These are phyloP conservation scores for Coniochaeta sp. DNA, from an alignment of 2,329 filamentous ascomycete species.

Conservation along the genomic window DNA sequence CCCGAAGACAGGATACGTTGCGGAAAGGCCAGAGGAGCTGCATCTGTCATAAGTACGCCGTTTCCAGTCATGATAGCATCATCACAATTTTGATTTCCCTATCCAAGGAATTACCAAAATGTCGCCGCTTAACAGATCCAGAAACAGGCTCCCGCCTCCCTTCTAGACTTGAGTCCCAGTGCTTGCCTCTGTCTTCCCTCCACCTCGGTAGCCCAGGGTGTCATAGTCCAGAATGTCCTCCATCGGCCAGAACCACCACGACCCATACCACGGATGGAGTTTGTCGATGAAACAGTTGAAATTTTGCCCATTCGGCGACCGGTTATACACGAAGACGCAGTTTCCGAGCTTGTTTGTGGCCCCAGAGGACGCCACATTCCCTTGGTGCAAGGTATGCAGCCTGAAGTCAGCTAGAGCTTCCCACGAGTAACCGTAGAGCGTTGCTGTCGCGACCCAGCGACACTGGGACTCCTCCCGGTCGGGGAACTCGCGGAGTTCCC, in stretches of 20 bases:
- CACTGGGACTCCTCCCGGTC: not conserved
- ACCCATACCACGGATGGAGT: not conserved
- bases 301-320: not conserved
- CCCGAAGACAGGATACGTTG: too few species aligned
- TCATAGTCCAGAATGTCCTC: not conserved
- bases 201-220: not conserved
- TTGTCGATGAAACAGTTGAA: not conserved
- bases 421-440: not conserved
- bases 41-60: too few species aligned
- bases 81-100: too few species aligned
- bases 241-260: conserved; percentile 2
- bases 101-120: too few species aligned
- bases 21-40: too few species aligned
- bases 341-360: not conserved
- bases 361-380: not conserved
- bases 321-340: not conserved
- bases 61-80: too few species aligned
- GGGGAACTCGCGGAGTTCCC: not conserved
- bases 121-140: not conserved
- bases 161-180: not conserved
- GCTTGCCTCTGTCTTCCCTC: not conserved
- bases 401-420: not conserved
- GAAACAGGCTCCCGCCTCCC: not conserved
- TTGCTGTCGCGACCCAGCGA: not conserved
- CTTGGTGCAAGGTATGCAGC: not conserved